Evolutionary conservation across 1,284 basidiomycete species (phyloP), one percentile per base, ranked within the genome.

Genomic region (Xerocomus minutiporus): DNA sequence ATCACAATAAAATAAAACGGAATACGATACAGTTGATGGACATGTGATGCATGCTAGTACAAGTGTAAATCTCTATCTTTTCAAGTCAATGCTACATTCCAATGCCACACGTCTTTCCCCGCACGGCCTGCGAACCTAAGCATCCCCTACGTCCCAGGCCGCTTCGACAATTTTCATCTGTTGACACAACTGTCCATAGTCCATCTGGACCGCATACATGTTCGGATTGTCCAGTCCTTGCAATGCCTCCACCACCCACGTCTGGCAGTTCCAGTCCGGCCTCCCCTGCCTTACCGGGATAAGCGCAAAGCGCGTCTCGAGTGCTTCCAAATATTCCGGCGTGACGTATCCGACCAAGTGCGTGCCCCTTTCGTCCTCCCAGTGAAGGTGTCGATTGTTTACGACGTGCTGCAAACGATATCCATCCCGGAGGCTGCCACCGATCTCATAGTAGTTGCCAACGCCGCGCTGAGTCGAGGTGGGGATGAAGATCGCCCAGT

Each of bases 401-500:
- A 55, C 34, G 7, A 54, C 8, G 13, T 50, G 26, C n/a, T 55
- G 60, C 1, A 32, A 45, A 17, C 57, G 41, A 39, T 64, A 63
- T 4, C 59, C 50, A 0, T 28, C 29, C 40, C 51, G 58, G 0
- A 61, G 53, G 15, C 52, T 53, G 3, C 58, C 60, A 0, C 46
- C 52, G 34, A 64, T 42, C 25, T 62, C 61, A 48, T 61, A 61
- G 26, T 41, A 64, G 52, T 61, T 61, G 4, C 61, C 57, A 13
- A 63, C 47, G 0, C 61, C 61, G 6, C 59, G 61, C 20, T 6
- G 35, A 1, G 48, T 43, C 5, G 61, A 64, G 5, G 59, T 64
- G 2, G 59, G 59, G 46, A 62, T 44, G 53, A 62, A 64, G 46
- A 64, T 60, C 17, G 59, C 60, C 62, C 62, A 64, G 34, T 64